Evolutionary conservation across 2,329 filamentous ascomycete species (phyloP).

Genomic region (Dryadomyces quercivorus): DNA sequence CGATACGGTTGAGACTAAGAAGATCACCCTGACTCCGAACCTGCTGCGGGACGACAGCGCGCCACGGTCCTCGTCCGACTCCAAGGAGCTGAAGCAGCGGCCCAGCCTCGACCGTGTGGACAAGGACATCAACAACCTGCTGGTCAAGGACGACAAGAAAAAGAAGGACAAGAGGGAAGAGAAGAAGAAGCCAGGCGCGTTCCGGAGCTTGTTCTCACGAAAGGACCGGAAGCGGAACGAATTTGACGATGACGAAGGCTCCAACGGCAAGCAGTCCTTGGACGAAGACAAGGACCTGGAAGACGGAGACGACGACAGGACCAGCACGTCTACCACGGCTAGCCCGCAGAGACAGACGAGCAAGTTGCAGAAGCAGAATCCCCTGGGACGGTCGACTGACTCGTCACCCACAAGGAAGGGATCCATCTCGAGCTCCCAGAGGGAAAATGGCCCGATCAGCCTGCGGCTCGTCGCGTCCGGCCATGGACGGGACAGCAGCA

Average conservation of each 20-base stretch:
- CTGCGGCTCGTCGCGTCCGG: background rate
- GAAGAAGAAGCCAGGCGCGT: conserved; percentile 44
- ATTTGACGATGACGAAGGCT: conserved; percentile 50
- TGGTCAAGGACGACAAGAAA: conserved; percentile 58
- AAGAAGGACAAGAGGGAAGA: conserved; percentile 66
- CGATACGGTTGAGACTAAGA: conserved; percentile 87
- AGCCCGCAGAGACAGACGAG: conserved; percentile 43
- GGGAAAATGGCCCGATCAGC: conserved; percentile 16
- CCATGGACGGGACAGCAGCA: conserved; percentile 11
- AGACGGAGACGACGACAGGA: conserved; percentile 22
- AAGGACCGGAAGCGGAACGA: conserved; percentile 46
- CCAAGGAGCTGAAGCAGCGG: conserved; percentile 39
- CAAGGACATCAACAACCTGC: conserved; percentile 35
- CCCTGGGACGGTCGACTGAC: conserved; percentile 17
- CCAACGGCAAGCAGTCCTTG: conserved; percentile 11
- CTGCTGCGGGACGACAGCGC: conserved; percentile 70
- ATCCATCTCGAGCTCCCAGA: conserved; percentile 13
- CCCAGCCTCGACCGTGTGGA: conserved; percentile 64
- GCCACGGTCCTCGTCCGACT: conserved; percentile 41
- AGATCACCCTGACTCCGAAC: conserved; percentile 92
- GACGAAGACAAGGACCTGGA: conserved; percentile 29
- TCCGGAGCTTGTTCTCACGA: conserved; percentile 50
- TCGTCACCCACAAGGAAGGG: conserved; percentile 32
- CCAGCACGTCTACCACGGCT: conserved; percentile 34
- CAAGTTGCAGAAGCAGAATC: conserved; percentile 39